Conservation (phyloP, 2,329 filamentous ascomycete genomes). For the Fusarium sp. region DNA sequence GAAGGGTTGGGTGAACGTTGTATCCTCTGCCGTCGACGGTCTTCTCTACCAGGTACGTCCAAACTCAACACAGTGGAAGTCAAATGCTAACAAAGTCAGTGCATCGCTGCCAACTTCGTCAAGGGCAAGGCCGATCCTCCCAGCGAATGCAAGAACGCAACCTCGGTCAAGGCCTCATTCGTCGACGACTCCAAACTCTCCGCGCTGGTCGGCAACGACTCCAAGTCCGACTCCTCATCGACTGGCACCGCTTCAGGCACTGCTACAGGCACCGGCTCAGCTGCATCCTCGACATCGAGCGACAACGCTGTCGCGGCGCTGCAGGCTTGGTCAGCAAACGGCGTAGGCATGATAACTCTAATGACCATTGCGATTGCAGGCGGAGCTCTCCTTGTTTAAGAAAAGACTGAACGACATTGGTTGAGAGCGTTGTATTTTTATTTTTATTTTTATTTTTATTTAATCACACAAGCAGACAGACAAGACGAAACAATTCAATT, state of each 20-base stretch:
- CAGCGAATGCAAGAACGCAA: constrained; percentile 49
- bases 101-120: constrained; percentile 65
- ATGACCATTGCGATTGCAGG: constrained; percentile 44
- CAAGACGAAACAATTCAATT: background rate
- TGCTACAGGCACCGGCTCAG: constrained; percentile 28
- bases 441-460: background rate
- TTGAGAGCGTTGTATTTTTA: background rate
- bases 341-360: constrained; percentile 36
- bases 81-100: constrained; percentile 49
- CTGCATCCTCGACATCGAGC: constrained; percentile 32
- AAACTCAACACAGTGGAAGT: too few relatives aligned
- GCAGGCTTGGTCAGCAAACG: constrained; percentile 36
- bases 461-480: background rate
- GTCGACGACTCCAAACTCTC: constrained; percentile 47
- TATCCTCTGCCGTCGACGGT: constrained; percentile 63
- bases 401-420: background rate
- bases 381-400: constrained; percentile 43
- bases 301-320: constrained; percentile 40
- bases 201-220: constrained; percentile 43
- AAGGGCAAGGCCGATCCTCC: constrained; percentile 47
- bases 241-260: constrained; percentile 26
- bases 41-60: constrained; percentile 62
- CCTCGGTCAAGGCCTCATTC: constrained; percentile 46
- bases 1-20: constrained; percentile 63
- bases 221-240: constrained; percentile 6